Conservation (phyloP, 306 rosid species). For the Vigna unguiculata region DNA sequence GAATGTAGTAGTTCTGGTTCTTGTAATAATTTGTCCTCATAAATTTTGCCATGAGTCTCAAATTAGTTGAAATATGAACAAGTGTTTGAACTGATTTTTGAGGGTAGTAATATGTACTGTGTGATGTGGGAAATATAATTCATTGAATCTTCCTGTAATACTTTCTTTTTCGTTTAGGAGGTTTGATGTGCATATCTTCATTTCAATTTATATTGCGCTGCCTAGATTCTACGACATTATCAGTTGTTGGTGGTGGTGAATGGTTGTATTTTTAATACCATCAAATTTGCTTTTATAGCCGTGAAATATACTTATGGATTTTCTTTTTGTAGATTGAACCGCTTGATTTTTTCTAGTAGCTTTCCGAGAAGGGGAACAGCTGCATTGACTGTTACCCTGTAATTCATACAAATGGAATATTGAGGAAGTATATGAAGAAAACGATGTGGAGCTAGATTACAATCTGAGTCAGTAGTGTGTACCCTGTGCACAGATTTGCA, state of each 20-base stretch:
- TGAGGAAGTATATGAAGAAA: slow-evolving; percentile 52
- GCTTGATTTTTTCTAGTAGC: slow-evolving; percentile 55
- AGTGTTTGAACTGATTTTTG: slow-evolving; percentile 8
- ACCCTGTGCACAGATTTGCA: slow-evolving; percentile 41
- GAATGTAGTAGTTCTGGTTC: background rate
- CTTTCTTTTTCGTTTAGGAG: slow-evolving; percentile 25
- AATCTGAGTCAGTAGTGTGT: slow-evolving; percentile 45
- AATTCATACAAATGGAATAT: slow-evolving; percentile 46
- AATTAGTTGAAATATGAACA: slow-evolving; percentile 8
- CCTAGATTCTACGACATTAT: slow-evolving; percentile 14
- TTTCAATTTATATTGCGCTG: background rate
- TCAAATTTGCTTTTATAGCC: background rate
- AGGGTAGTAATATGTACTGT: slow-evolving; percentile 20
- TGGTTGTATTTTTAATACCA: background rate
- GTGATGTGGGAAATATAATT: slow-evolving; percentile 35
- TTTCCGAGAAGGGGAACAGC: slow-evolving; percentile 50
- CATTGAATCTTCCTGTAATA: slow-evolving; percentile 26
- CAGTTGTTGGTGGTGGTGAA: background rate
- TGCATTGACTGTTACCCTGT: slow-evolving; percentile 46
- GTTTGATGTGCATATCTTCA: slow-evolving; percentile 15
- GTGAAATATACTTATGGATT: background rate
- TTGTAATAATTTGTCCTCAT: background rate
- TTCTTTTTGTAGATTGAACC: slow-evolving; percentile 63
- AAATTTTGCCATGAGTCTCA: background rate
- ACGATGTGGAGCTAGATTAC: slow-evolving; percentile 41